phyloP scores from a whole-genome alignment of 1,284 basidiomycete genomes.

The Erythrobasidium hasegawianum region DNA sequence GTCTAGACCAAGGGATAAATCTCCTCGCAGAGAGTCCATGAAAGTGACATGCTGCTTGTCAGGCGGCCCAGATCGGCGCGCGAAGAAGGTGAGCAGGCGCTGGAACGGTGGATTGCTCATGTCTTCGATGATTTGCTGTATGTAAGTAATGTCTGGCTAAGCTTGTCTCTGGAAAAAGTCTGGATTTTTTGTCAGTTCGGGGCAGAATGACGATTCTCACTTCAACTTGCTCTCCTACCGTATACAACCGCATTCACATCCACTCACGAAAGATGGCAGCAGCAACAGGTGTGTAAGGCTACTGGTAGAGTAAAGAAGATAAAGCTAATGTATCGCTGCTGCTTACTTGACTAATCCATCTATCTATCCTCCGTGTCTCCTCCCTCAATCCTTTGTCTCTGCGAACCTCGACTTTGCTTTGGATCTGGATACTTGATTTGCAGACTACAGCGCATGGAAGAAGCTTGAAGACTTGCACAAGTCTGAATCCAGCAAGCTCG shows the following conservation, averaged over 20 bases:
- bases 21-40: constrained; percentile 21
- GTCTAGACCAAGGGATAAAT: constrained; percentile 24
- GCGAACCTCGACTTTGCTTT: not conserved
- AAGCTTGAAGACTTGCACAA: constrained; percentile 84
- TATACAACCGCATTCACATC: too few species aligned
- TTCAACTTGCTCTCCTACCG: too few species aligned
- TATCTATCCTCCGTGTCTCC: too few species aligned
- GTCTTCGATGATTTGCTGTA: not conserved
- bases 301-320: too few species aligned
- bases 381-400: not conserved
- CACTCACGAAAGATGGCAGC: constrained; percentile 20
- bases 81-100: constrained; percentile 31
- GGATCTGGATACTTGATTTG: not conserved
- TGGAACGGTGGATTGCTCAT: constrained; percentile 15
- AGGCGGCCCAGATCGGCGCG: constrained; percentile 2
- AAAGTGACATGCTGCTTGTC: constrained; percentile 10
- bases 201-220: too few species aligned
- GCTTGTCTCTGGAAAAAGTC: too few species aligned
- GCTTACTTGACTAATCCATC: too few species aligned
- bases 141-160: too few species aligned
- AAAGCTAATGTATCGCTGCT: too few species aligned
- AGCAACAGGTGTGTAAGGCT: constrained; percentile 18
- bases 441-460: constrained; percentile 85
- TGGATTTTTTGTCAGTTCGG: too few species aligned
- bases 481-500: constrained; percentile 66